Conservation (phyloP, 176 grass and related monocot genomes). For the Triticum timopheevii region DNA sequence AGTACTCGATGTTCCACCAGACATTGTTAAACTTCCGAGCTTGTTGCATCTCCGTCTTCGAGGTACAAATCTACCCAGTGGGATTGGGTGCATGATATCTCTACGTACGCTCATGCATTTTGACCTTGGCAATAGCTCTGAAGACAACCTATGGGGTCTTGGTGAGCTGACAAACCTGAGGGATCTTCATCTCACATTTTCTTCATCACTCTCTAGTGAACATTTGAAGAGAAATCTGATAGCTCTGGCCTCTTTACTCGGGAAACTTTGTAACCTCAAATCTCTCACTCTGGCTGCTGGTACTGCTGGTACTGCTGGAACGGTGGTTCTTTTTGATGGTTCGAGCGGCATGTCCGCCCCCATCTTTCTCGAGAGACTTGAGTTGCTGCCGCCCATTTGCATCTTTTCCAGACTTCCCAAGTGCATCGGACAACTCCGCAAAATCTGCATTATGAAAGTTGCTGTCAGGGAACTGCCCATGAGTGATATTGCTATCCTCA, state of each 20-base stretch:
- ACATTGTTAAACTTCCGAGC: background rate
- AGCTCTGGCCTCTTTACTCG: background rate
- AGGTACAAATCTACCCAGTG: background rate
- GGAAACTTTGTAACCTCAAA: background rate
- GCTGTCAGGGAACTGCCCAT: background rate
- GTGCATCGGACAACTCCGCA: background rate
- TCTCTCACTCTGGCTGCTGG: background rate
- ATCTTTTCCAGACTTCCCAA: slow-evolving; percentile 8
- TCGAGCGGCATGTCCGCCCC: background rate
- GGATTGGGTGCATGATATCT: background rate
- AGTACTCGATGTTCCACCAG: background rate
- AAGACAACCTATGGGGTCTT: background rate
- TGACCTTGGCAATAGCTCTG: background rate
- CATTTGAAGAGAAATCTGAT: background rate
- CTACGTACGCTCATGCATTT: background rate
- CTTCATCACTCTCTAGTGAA: background rate
- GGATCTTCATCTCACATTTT: background rate
- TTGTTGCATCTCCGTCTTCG: background rate
- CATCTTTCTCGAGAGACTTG: background rate
- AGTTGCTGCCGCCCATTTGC: slow-evolving; percentile 11
- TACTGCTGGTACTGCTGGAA: background rate
- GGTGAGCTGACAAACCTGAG: background rate
- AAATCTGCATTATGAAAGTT: slow-evolving; percentile 10
- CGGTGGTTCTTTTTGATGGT: background rate
- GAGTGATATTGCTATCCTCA: background rate